Evolutionary conservation across 352 stramenopile species (phyloP), one percentile per base, ranked within the genome.

Genomic region (Globisporangium mamillatum): DNA sequence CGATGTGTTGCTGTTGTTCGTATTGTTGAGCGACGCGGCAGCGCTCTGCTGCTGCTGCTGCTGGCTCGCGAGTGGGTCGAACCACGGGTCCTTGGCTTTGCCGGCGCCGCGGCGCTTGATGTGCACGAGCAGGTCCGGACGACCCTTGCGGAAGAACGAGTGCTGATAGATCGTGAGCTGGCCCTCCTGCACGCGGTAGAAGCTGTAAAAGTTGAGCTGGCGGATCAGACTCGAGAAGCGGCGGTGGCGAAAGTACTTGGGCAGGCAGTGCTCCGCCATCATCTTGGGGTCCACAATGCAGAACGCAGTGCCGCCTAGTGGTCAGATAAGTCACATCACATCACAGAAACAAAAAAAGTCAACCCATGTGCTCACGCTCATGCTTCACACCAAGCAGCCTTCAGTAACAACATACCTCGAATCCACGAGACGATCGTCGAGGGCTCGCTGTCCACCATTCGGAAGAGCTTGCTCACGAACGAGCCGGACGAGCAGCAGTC

Each of bases 121-220:
- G 79, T 94, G 81, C 32, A 91, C 81, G 46, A 94, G 74, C 66
- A 94, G 63, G 65, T 94, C 87, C 10, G 87, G 84, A 9, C 87
- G 83, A 14, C 80, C 87, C 73, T 94, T 91, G 20, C 87, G 87
- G 73, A 94, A 94, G 70, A 89, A 91, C 34, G 81, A 90, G 71
- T 94, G 87, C 72, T 94, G 87, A 75, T 94, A 94, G 62, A 94
- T 94, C 6, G 86, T 92, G 46, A 92, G 71, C 71, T 92, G 86
- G 12, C 87, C 87, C 67, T 94, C 87, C 64, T 91, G 89, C 58
- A 97, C 89, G 54, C 91, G 91, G 74, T 96, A 96, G 59, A 97
- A 97, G 75, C 85, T 94, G 88, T 97, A 97, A 65, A 96, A 97
- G 73, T 97, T 97, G 60, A 97, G 75, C 81, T 97, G 90, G 10